Evolutionary conservation across 2,329 filamentous ascomycete genomes (phyloP).

Genomic region (Cryphonectria nitschkei): DNA sequence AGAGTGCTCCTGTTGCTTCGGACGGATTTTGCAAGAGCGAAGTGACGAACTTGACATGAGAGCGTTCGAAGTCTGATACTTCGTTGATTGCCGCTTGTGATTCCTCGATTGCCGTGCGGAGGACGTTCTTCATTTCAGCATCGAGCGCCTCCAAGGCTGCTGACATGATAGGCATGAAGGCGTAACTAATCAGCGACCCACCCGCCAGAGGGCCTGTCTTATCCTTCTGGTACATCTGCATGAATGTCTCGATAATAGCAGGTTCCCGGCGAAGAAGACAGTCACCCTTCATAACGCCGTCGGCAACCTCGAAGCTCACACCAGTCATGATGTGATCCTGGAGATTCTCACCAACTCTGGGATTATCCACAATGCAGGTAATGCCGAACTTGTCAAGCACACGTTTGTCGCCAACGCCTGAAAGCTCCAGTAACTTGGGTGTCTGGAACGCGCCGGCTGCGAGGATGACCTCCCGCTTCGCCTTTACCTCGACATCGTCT

Average conservation of each 20-base stretch:
- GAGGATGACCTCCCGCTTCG: constrained; percentile 42
- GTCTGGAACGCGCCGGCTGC: constrained; percentile 43
- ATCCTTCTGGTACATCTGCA: constrained; percentile 41
- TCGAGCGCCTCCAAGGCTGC: background rate
- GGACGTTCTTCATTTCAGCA: background rate
- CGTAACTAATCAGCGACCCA: constrained; percentile 32
- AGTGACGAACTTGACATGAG: constrained; percentile 3
- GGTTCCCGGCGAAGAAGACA: constrained; percentile 36
- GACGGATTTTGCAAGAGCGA: background rate
- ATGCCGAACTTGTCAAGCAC: constrained; percentile 44
- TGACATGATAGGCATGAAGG: constrained; percentile 5
- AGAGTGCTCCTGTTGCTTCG: constrained; percentile 30
- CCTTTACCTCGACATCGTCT: background rate
- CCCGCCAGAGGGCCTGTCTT: constrained; percentile 41
- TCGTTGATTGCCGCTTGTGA: background rate
- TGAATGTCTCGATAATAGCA: constrained; percentile 34
- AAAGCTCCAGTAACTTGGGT: constrained; percentile 37
- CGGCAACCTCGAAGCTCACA: constrained; percentile 44
- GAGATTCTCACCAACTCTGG: constrained; percentile 48
- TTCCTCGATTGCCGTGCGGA: background rate
- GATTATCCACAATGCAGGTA: constrained; percentile 41
- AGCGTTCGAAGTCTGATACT: background rate
- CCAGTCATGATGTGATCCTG: constrained; percentile 46
- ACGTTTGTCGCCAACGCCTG: constrained; percentile 42
- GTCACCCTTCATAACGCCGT: constrained; percentile 42